Evolutionary conservation across 2,329 filamentous ascomycete genomes (phyloP), one percentile per base, ranked within the genome.

Genomic region (Trichoderma atroviride): DNA sequence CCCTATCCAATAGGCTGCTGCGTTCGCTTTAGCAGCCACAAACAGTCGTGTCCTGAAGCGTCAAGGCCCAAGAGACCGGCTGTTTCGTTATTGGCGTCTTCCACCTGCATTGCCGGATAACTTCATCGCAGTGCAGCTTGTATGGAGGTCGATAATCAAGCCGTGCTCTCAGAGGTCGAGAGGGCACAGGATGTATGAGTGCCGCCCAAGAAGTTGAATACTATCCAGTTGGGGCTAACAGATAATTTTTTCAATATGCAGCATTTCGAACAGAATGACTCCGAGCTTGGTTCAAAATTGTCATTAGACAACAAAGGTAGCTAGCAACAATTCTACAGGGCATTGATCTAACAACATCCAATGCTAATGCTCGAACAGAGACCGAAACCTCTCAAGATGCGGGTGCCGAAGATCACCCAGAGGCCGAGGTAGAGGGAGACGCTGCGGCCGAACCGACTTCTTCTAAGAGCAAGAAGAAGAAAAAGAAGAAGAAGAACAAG

Each of bases 171-270:
- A 71, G 73, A 71, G 63, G 73, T 71, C 70, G 72, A 74, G 64
- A 75, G 74, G 73, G 75, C 75, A 75, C 68, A 74, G 71, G 74
- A 80, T 83, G 81, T 83, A 84, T 83, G 82, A 83, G 74, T 76
- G 76, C 75, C 73, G 74, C 74, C 74, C 76, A 75, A 70, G 76
- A 74, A 65, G 75, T 81, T 71, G 78, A 81, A 67, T 79, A 76
- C 75, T 81, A 80, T 78, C 79, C 81, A 56, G 76, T 76, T 65
- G 78, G 82, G 79, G 74, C 80, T 69, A 77, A 79, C 71, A 69
- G 81, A 76, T 77, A 80, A 84, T 73, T 84, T 81, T 76, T 81
- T 80, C 71, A 77, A 82, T 37, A 75, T 84, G 62, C 77, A 82
- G 71, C 84, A 79, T 73, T 79, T 78, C 64, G 75, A 80, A 63